A percentile compares a stretch with the other conserved stretches of the same genome.
phyloP scores from a whole-genome alignment of 371 early-diverging fungal species.

The Encephalitozoon romaleae region DNA sequence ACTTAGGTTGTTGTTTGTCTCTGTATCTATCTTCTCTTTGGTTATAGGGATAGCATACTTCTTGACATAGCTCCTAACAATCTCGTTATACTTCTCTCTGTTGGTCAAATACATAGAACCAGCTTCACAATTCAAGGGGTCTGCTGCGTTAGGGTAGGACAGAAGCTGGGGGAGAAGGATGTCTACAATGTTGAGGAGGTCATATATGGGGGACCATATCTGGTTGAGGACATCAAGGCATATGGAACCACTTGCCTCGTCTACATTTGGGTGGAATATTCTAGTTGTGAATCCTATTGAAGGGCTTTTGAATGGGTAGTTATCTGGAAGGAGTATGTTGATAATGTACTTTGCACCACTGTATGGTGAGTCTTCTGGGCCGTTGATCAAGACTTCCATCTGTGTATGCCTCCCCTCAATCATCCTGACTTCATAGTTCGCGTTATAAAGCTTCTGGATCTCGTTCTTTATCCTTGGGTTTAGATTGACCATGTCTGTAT shows the following conservation, averaged over 20 bases:
- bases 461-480: slow-evolving; percentile 48
- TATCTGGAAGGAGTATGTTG: slow-evolving; percentile 90
- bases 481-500: slow-evolving; percentile 29
- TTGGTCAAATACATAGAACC: slow-evolving; percentile 88
- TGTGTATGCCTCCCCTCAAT: slow-evolving; percentile 30
- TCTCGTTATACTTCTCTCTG: slow-evolving; percentile 70
- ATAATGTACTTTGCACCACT: slow-evolving; percentile 84
- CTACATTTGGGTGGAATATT: slow-evolving; percentile 98
- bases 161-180: slow-evolving; percentile 90
- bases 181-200: slow-evolving; percentile 92
- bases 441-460: slow-evolving; percentile 49
- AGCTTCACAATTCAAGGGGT: slow-evolving; percentile 97
- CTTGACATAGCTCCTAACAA: slow-evolving; percentile 44
- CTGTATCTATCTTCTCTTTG: slow-evolving; percentile 11
- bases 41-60: slow-evolving; percentile 44
- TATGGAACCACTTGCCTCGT: slow-evolving; percentile 93
- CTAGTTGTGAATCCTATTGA: slow-evolving; percentile 96
- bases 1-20: background rate
- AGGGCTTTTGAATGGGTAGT: slow-evolving; percentile 96
- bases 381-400: slow-evolving; percentile 48
- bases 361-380: slow-evolving; percentile 69
- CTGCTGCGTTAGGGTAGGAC: slow-evolving; percentile 92
- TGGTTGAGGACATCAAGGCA: slow-evolving; percentile 98
- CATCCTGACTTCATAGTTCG: slow-evolving; percentile 44
- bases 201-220: slow-evolving; percentile 84